These are phyloP conservation scores for Penium margaritaceum DNA, from an alignment of 139 green algal genomes.

Conservation along the genomic window DNA sequence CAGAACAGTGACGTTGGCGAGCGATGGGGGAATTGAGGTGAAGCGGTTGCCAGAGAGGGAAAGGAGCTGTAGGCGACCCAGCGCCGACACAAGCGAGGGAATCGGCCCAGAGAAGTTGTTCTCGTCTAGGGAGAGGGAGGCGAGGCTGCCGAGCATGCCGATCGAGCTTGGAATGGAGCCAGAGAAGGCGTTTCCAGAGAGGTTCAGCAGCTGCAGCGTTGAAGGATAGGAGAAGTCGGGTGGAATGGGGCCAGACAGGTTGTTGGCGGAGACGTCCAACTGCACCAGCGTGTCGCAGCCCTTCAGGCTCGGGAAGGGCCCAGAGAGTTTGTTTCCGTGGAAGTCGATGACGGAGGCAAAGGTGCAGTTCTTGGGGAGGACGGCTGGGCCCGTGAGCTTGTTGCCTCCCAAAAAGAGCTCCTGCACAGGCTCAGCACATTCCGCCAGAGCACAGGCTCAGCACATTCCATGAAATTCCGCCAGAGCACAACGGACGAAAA, in stretches of 20 bases:
- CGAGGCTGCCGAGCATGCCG: neutral
- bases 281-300: neutral
- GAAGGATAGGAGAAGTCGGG: neutral
- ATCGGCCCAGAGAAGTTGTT: neutral
- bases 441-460: no score
- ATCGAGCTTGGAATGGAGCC: neutral
- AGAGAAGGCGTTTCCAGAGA: neutral
- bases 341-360: neutral
- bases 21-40: no score
- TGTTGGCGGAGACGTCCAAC: slow-evolving; percentile 20
- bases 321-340: neutral
- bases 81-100: no score
- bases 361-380: neutral
- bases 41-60: no score
- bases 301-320: no score
- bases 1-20: no score
- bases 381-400: slow-evolving; percentile 3
- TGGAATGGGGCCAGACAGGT: slow-evolving; percentile 9
- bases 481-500: no score
- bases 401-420: no score
- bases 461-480: no score
- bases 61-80: no score
- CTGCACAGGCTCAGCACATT: no score
- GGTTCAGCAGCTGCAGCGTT: neutral
- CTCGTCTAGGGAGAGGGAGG: neutral